Percentiles rank a stretch among this genome's conserved stretches.
phyloP scores from a whole-genome alignment of 108 stramenopile species.

The Skeletonema grethae region DNA sequence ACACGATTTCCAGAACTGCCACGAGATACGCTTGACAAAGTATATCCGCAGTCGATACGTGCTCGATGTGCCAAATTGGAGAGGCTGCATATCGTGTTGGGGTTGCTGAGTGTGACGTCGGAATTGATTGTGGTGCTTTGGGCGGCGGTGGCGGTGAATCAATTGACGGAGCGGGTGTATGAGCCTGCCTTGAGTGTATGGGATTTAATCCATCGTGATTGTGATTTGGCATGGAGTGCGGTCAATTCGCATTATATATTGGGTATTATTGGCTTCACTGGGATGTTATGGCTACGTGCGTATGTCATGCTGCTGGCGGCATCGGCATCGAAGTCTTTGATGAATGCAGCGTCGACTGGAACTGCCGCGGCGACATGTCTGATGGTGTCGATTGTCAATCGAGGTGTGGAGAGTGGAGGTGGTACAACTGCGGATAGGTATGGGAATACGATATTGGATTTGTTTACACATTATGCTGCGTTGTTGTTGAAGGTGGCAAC shows the following conservation, averaged over 20 bases:
- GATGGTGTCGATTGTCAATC: slow-evolving; percentile 49
- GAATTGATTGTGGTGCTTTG: too few relatives aligned
- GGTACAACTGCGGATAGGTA: slow-evolving; percentile 31
- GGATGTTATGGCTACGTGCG: background rate
- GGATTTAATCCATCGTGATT: slow-evolving; percentile 50
- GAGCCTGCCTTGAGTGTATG: slow-evolving; percentile 36
- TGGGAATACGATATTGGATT: slow-evolving; percentile 26
- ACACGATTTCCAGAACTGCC: too few relatives aligned
- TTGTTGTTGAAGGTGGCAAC: background rate
- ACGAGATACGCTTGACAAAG: too few relatives aligned
- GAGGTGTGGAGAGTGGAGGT: slow-evolving; percentile 41
- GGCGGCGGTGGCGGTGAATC: too few relatives aligned
- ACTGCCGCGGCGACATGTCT: slow-evolving; percentile 36
- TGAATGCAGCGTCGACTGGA: slow-evolving; percentile 23
- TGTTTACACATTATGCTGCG: background rate
- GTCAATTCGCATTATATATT: slow-evolving; percentile 53
- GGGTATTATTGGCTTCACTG: slow-evolving; percentile 45
- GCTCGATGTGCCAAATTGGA: too few relatives aligned
- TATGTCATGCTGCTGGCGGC: slow-evolving; percentile 41
- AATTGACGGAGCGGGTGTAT: too few relatives aligned
- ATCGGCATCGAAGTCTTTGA: slow-evolving; percentile 27
- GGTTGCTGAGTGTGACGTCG: too few relatives aligned
- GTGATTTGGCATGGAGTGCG: slow-evolving; percentile 42
- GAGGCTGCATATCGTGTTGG: too few relatives aligned
- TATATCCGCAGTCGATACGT: too few relatives aligned